phyloP scores from a whole-genome alignment of 2,329 filamentous ascomycete genomes.

The Pseudocercospora macadamiae region DNA sequence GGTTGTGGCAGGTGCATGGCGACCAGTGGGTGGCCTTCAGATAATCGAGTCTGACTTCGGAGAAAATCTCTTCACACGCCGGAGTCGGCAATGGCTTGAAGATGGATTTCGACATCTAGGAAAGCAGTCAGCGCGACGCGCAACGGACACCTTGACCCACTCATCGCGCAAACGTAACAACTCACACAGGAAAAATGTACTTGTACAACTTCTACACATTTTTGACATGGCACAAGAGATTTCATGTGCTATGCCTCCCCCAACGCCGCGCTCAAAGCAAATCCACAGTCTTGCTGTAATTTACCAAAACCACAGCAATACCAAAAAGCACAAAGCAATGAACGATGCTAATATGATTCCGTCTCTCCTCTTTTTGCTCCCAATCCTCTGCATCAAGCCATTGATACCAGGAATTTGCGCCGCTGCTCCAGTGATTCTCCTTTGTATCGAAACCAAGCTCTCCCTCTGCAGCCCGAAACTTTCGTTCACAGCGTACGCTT shows the following conservation, averaged over 20 bases:
- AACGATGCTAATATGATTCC: conserved; percentile 91
- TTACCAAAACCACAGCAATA: conserved; percentile 78
- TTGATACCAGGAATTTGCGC: conserved; percentile 93
- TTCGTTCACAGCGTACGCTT: conserved; percentile 96
- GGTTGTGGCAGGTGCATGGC: no score
- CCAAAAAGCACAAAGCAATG: conserved; percentile 86
- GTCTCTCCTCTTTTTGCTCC: conserved; percentile 90
- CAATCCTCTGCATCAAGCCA: conserved; percentile 86
- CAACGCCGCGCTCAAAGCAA: not conserved
- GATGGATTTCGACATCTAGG: no score
- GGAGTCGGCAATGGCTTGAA: no score
- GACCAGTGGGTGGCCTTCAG: no score
- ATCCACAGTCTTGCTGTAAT: not conserved
- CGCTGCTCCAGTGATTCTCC: conserved; percentile 85
- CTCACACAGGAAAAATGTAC: no score
- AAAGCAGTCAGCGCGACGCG: no score
- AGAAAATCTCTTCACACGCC: no score
- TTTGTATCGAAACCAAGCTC: conserved; percentile 83
- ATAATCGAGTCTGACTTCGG: no score
- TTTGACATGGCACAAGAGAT: not conserved
- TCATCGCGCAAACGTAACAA: no score
- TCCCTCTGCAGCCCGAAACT: conserved; percentile 86
- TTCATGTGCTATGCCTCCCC: not conserved
- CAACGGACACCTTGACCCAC: no score
- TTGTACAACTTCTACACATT: not conserved